phyloP scores from a whole-genome alignment of 2,329 filamentous ascomycete genomes.

The Ophiostoma ulmi region DNA sequence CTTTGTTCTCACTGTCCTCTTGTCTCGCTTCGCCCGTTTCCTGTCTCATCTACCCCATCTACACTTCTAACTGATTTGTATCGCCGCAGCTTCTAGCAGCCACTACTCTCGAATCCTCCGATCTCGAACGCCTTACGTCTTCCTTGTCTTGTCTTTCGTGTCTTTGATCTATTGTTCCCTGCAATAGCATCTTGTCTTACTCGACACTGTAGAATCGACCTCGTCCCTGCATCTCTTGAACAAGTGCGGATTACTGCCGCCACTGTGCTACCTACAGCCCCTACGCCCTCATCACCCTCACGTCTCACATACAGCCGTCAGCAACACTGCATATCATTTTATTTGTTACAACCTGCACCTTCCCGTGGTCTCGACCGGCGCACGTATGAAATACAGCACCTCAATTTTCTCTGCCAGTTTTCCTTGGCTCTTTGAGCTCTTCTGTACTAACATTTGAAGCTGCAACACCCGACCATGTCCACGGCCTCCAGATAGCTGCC shows the following conservation, averaged over 20 bases:
- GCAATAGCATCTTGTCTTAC: not conserved
- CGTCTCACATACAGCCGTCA: conserved; percentile 7
- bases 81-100: conserved; percentile 5
- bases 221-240: not conserved
- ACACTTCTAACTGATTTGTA: not conserved
- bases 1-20: not conserved
- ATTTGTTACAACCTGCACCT: not conserved
- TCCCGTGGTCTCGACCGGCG: not conserved
- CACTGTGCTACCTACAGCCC: not conserved
- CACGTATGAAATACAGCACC: conserved; percentile 16
- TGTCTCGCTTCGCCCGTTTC: not conserved
- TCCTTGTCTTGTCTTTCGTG: not conserved
- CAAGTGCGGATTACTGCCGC: not conserved
- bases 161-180: not conserved
- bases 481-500: not conserved
- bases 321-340: not conserved
- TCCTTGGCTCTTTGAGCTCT: not conserved
- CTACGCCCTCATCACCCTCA: not conserved
- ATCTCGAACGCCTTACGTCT: conserved; percentile 12
- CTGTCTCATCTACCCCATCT: conserved; percentile 1
- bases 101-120: conserved; percentile 15
- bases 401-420: not conserved
- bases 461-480: conserved; percentile 6
- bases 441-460: not conserved
- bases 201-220: not conserved